Conservation (phyloP, 768 basidiomycete genomes). For the Kwoniella dendrophila region DNA sequence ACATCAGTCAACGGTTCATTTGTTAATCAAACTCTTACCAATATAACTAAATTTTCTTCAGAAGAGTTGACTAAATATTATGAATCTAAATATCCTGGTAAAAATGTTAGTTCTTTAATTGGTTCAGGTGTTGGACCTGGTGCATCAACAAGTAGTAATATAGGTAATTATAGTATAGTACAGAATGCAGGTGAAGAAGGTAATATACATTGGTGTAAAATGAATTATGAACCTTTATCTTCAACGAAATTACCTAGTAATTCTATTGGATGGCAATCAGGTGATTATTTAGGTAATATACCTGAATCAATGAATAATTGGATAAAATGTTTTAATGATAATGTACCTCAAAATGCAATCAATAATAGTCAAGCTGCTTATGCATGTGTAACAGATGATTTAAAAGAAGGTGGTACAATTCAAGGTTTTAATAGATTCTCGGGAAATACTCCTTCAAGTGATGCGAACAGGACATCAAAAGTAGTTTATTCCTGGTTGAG, state of each 20-base stretch:
- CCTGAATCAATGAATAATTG: conserved; percentile 22
- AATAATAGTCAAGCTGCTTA: conserved; percentile 17
- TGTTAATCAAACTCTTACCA: neutral
- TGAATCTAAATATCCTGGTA: conserved; percentile 8
- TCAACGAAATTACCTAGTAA: neutral
- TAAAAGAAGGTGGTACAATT: conserved; percentile 4
- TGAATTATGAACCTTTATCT: conserved; percentile 16
- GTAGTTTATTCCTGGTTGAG: neutral
- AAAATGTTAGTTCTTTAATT: neutral
- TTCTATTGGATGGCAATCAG: neutral
- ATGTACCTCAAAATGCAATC: conserved; percentile 15
- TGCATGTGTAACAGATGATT: conserved; percentile 17
- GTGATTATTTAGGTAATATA: neutral
- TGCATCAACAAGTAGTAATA: neutral
- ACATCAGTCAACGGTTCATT: conserved; percentile 14
- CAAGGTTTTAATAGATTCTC: conserved; percentile 13
- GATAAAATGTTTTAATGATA: conserved; percentile 24
- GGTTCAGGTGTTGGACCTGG: neutral
- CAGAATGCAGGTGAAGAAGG: neutral
- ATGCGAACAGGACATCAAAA: neutral
- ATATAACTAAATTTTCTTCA: neutral
- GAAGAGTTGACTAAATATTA: neutral
- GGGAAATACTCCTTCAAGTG: neutral
- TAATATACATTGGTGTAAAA: conserved; percentile 21
- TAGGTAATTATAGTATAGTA: neutral